These are phyloP conservation scores for Amanita thiersii DNA, from an alignment of 768 basidiomycete genomes.

Conservation along the genomic window DNA sequence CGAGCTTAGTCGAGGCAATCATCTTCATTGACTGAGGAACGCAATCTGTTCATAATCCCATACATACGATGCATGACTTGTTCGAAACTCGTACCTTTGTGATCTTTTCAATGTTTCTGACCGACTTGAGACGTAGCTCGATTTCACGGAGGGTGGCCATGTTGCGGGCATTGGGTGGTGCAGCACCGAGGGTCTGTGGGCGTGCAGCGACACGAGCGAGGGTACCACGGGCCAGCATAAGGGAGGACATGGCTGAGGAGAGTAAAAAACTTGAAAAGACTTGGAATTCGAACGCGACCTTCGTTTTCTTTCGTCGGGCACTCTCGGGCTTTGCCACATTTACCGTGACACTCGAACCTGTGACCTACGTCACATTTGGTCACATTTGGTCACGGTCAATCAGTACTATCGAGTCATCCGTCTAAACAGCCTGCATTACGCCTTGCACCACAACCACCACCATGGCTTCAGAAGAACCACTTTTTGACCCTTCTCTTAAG, in stretches of 20 bases:
- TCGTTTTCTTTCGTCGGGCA: constrained; percentile 27
- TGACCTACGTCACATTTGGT: no score
- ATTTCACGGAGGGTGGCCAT: constrained; percentile 99
- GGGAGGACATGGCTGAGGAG: constrained; percentile 19
- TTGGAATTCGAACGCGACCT: constrained; percentile 10
- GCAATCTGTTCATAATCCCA: constrained; percentile 2
- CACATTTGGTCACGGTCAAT: constrained; percentile 1
- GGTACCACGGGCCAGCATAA: constrained; percentile 41
- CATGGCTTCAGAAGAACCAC: constrained; percentile 64
- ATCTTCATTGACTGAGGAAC: constrained; percentile 86
- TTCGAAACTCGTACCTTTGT: constrained; percentile 64
- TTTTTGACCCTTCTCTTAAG: constrained; percentile 80
- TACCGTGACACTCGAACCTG: constrained; percentile 25
- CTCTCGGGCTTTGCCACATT: constrained; percentile 32
- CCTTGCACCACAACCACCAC: constrained; percentile 4
- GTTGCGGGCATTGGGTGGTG: constrained; percentile 57
- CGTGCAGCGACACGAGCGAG: constrained; percentile 30
- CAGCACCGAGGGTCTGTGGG: constrained; percentile 28
- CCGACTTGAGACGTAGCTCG: constrained; percentile 92
- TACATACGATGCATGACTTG: constrained; percentile 16
- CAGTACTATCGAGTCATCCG: constrained; percentile 1
- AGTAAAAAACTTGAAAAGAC: constrained; percentile 6
- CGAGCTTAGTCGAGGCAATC: constrained; percentile 96
- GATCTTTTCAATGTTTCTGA: constrained; percentile 98
- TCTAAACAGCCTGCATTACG: background rate